Base-by-base conservation (phyloP, 257 asterid species). In the Solanum tarapatanum region DNA sequence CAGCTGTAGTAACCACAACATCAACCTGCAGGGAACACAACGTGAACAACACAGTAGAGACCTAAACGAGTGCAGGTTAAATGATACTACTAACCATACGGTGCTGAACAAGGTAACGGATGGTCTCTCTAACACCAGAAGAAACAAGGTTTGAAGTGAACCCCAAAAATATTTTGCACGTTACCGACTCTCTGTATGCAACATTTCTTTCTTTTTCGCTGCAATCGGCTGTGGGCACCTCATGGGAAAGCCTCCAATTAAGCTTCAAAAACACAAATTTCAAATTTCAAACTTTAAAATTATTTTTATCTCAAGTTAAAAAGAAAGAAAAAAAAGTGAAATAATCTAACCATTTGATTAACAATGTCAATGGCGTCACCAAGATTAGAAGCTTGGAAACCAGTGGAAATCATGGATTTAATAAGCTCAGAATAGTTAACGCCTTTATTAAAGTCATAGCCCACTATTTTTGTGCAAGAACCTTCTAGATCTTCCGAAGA, bases 351-450 rank as follows among this genome's bases (percentile, higher is more conserved):
- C 98, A 96, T 96, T 90, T 95, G 91, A 74, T 96, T 97, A 51
- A 94, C 95, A 10, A 97, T 84, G 55, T 90, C 90, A 86, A 97
- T 94, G 70, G 99, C 99, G 43, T 97, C 99, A 30, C 98, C 98
- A 3, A 97, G 98, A 89, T 97, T 94, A 91, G 98, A 93, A 64
- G 98, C 99, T 88, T 95, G 99, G 88, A 95, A 97, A 62, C 99
- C 99, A 95, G 33, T 32, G 33, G 33, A 32, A 32, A 32, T 32
- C 33, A 32, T 86, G 17, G 98, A 97, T 84, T 91, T 93, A 84
- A 97, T 90, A 69, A 97, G 92, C 73, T 94, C 93, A 21, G 69
- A 88, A 84, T 91, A 94, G 87, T 97, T 88, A 83, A 95, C 95
- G 26, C 98, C 98, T 60, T 89, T 88, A 74, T 93, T 94, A 91